These are phyloP conservation scores for Fusarium circinatum DNA, from an alignment of 2,329 filamentous ascomycete species.

Conservation along the genomic window DNA sequence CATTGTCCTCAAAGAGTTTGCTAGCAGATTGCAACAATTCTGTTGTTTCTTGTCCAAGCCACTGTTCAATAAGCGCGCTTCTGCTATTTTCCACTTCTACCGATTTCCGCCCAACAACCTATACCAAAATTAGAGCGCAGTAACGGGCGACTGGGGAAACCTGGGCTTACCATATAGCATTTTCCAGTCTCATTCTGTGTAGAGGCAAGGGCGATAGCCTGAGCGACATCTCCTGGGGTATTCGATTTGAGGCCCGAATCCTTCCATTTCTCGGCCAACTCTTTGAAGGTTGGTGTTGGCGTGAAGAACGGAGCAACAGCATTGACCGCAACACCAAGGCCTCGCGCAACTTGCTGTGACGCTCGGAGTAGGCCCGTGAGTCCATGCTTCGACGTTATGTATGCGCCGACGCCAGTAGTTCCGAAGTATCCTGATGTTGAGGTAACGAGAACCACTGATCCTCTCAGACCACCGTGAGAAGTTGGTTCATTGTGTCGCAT, in stretches of 20 bases:
- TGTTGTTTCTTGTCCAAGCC: neutral
- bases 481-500: neutral
- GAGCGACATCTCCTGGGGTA: neutral
- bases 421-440: neutral
- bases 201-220: neutral
- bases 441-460: neutral
- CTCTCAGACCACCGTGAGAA: neutral
- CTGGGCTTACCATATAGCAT: neutral
- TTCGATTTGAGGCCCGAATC: neutral
- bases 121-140: rapidly evolving
- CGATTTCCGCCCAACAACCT: neutral
- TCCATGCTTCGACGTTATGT: neutral
- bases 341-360: neutral
- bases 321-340: neutral
- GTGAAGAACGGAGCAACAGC: neutral
- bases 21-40: neutral
- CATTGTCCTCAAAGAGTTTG: rapidly evolving
- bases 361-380: neutral
- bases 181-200: neutral
- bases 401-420: neutral
- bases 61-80: neutral
- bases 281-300: neutral
- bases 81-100: neutral
- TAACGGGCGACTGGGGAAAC: rapidly evolving
- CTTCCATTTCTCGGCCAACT: neutral